Conservation (phyloP, 495 filamentous ascomycete species). For the Penicillium crystallinum region DNA sequence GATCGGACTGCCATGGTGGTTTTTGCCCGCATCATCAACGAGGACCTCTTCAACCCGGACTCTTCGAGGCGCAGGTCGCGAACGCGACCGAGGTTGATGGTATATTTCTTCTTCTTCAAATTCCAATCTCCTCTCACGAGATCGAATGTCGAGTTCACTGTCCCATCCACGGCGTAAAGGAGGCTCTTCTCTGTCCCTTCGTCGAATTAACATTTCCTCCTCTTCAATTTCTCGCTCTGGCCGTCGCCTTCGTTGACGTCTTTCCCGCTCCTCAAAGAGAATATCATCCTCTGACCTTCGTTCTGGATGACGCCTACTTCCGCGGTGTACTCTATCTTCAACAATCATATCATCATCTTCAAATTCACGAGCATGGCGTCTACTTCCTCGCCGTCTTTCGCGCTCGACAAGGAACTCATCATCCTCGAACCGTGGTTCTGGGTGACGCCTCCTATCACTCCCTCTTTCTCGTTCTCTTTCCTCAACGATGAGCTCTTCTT, state of each 20-base stretch:
- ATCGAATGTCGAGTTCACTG: slow-evolving; percentile 28
- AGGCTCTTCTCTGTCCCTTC: slow-evolving; percentile 11
- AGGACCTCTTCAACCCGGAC: slow-evolving; percentile 10
- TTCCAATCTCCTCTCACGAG: slow-evolving; percentile 14
- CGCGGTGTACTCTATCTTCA: slow-evolving; percentile 7
- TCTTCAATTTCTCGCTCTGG: neutral
- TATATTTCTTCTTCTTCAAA: slow-evolving; percentile 18
- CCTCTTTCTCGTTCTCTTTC: slow-evolving; percentile 9
- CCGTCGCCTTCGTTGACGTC: slow-evolving; percentile 10
- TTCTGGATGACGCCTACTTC: slow-evolving; percentile 5
- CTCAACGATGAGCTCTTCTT: slow-evolving; percentile 21
- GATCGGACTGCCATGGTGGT: neutral
- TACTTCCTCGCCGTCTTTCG: slow-evolving; percentile 7
- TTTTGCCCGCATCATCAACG: neutral
- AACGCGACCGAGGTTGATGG: slow-evolving; percentile 7
- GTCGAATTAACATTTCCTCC: slow-evolving; percentile 21
- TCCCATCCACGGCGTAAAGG: slow-evolving; percentile 14
- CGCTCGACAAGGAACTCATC: neutral
- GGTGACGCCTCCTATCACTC: slow-evolving; percentile 3
- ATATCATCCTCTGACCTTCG: slow-evolving; percentile 33
- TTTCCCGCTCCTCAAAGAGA: slow-evolving; percentile 23
- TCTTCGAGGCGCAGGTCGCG: slow-evolving; percentile 8
- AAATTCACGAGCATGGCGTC: slow-evolving; percentile 12
- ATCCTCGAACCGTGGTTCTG: neutral
- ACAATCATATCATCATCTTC: slow-evolving; percentile 27